These are phyloP conservation scores for Rachicladosporium sp. DNA, from an alignment of 2,329 filamentous ascomycete species.

Conservation along the genomic window DNA sequence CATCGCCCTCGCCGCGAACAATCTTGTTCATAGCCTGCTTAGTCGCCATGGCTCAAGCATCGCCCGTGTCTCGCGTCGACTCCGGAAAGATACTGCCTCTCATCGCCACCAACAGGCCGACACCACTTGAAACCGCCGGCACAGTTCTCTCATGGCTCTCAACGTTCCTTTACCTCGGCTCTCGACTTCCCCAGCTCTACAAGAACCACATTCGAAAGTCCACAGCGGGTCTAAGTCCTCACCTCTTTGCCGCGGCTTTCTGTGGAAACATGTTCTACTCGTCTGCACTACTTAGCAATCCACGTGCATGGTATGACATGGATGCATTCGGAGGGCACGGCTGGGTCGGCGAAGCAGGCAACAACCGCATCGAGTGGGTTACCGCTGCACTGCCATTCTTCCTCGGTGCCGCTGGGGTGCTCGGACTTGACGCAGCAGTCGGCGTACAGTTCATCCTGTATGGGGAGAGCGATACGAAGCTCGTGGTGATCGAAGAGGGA, in stretches of 20 bases:
- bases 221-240: constrained; percentile 49
- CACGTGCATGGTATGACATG: constrained; percentile 48
- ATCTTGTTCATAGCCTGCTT: constrained; percentile 35
- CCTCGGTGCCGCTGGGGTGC: constrained; percentile 52
- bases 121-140: constrained; percentile 33
- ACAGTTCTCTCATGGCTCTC: constrained; percentile 45
- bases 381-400: constrained; percentile 50
- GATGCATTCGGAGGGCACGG: constrained; percentile 41
- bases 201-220: constrained; percentile 52
- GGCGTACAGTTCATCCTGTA: constrained; percentile 52
- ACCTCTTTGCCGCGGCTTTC: constrained; percentile 55
- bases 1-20: constrained; percentile 34
- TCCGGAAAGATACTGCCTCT: not conserved
- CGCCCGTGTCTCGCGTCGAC: constrained; percentile 17
- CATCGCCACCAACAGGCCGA: constrained; percentile 9
- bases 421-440: constrained; percentile 49
- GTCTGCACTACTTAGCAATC: constrained; percentile 48
- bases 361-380: constrained; percentile 44
- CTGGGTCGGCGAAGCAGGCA: constrained; percentile 47
- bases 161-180: constrained; percentile 45
- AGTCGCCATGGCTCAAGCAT: constrained; percentile 31
- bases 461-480: constrained; percentile 32
- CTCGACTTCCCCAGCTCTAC: constrained; percentile 51
- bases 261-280: constrained; percentile 58
- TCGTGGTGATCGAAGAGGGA: constrained; percentile 32